These are phyloP conservation scores for Bipolaris oryzae DNA, from an alignment of 2,329 filamentous ascomycete species.

Conservation along the genomic window DNA sequence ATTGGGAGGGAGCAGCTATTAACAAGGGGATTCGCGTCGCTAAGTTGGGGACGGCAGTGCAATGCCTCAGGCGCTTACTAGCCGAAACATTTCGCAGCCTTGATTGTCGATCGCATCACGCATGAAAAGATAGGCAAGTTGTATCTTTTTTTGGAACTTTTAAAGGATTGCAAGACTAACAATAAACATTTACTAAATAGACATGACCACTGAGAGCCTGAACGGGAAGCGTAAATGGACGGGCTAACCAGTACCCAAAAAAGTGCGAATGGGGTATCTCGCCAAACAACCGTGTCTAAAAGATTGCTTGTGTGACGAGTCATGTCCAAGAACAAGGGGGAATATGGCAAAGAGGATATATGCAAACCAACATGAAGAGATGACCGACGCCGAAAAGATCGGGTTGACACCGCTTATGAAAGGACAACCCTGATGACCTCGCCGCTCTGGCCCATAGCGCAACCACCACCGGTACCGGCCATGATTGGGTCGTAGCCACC, in stretches of 20 bases:
- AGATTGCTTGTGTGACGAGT: constrained; percentile 15
- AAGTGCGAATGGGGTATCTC: constrained; percentile 25
- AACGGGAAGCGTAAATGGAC: constrained; percentile 20
- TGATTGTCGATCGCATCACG: not conserved
- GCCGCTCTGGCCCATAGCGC: constrained; percentile 33
- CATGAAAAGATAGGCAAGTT: not conserved
- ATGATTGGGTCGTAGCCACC: constrained; percentile 39
- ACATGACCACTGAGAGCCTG: constrained; percentile 27
- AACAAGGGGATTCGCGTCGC: not conserved
- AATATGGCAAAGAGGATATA: constrained; percentile 29
- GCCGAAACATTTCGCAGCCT: not conserved
- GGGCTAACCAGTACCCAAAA: constrained; percentile 26
- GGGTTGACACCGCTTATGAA: constrained; percentile 17
- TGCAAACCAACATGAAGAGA: constrained; percentile 19
- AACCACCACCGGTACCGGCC: constrained; percentile 39
- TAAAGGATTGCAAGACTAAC: constrained; percentile 13
- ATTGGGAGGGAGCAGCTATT: not conserved
- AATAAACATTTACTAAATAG: constrained; percentile 39
- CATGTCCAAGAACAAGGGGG: constrained; percentile 28
- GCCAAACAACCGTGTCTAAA: constrained; percentile 10
- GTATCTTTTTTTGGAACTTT: constrained; percentile 11
- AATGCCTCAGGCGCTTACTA: not conserved
- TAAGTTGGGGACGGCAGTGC: not conserved
- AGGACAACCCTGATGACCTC: constrained; percentile 40
- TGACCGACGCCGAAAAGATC: constrained; percentile 18